Evolutionary conservation across 805 yeast species (phyloP).

Genomic region (Saccharomycopsis olivae): DNA sequence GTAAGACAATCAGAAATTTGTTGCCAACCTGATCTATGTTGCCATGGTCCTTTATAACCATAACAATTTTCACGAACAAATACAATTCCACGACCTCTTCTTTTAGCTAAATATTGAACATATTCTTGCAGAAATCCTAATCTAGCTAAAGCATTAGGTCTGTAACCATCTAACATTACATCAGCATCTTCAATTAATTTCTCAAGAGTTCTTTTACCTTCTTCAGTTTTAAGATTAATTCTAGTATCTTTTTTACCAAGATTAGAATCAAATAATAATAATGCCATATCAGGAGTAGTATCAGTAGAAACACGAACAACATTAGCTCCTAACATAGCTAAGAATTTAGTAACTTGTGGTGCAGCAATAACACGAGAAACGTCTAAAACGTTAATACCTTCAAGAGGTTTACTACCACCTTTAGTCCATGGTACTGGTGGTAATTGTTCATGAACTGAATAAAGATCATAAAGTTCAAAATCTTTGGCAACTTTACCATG

Average conservation of each 20-base stretch:
- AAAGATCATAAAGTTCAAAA: constrained; percentile 22
- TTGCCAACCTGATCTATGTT: constrained; percentile 29
- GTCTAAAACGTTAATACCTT: constrained; percentile 27
- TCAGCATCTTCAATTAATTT: constrained; percentile 25
- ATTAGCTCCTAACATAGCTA: constrained; percentile 28
- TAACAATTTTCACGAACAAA: constrained; percentile 27
- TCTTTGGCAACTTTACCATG: constrained; percentile 24
- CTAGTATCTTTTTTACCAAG: constrained; percentile 27
- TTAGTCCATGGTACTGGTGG: constrained; percentile 22
- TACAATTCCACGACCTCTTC: constrained; percentile 26
- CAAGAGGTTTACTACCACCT: constrained; percentile 18
- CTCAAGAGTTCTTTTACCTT: constrained; percentile 24
- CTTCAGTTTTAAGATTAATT: constrained; percentile 23
- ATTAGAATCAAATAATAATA: constrained; percentile 28
- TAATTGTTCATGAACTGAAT: constrained; percentile 21
- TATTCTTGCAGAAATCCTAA: constrained; percentile 26
- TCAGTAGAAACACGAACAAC: constrained; percentile 25
- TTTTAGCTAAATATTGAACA: constrained; percentile 22
- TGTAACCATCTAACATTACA: constrained; percentile 26
- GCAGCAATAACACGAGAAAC: constrained; percentile 27
- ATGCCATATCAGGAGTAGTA: constrained; percentile 26
- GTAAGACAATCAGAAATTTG: constrained; percentile 28
- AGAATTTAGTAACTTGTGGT: constrained; percentile 25
- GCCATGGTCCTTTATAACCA: constrained; percentile 26
- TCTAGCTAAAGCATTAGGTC: constrained; percentile 24